Evolutionary conservation across 1,284 basidiomycete species (phyloP).

Genomic region (Puccinia triticina): DNA sequence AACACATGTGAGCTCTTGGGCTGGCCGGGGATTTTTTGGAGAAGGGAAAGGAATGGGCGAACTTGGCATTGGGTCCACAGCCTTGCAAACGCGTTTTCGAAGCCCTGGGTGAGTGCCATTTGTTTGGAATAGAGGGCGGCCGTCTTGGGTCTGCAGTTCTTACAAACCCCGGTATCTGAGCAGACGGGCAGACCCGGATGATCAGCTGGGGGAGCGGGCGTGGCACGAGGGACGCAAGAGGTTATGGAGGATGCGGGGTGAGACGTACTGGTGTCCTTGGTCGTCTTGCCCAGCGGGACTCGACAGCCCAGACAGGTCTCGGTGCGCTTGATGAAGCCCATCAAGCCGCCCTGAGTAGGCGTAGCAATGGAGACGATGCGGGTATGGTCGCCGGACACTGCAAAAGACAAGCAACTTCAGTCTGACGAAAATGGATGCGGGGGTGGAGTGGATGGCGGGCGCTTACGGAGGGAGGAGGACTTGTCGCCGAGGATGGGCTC

Average conservation of each 20-base stretch:
- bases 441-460: background rate
- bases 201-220: too few species aligned
- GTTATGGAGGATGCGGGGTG: too few species aligned
- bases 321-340: slow-evolving; percentile 95
- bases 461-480: slow-evolving; percentile 77
- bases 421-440: background rate
- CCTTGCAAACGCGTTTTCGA: slow-evolving; percentile 85
- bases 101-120: slow-evolving; percentile 70
- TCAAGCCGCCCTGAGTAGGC: slow-evolving; percentile 86
- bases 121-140: slow-evolving; percentile 91
- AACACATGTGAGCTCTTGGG: background rate
- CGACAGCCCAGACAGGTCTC: slow-evolving; percentile 91
- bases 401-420: slow-evolving; percentile 29
- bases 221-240: too few species aligned
- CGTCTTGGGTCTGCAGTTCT: slow-evolving; percentile 80
- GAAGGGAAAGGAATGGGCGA: background rate
- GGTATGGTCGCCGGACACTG: slow-evolving; percentile 91
- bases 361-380: slow-evolving; percentile 82
- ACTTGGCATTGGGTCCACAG: slow-evolving; percentile 92
- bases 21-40: background rate
- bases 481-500: slow-evolving; percentile 94
- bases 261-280: slow-evolving; percentile 71
- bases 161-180: slow-evolving; percentile 84
- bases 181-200: background rate
- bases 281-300: slow-evolving; percentile 71